Conservation (phyloP, 495 filamentous ascomycete genomes). For the Aspergillus homomorphus region DNA sequence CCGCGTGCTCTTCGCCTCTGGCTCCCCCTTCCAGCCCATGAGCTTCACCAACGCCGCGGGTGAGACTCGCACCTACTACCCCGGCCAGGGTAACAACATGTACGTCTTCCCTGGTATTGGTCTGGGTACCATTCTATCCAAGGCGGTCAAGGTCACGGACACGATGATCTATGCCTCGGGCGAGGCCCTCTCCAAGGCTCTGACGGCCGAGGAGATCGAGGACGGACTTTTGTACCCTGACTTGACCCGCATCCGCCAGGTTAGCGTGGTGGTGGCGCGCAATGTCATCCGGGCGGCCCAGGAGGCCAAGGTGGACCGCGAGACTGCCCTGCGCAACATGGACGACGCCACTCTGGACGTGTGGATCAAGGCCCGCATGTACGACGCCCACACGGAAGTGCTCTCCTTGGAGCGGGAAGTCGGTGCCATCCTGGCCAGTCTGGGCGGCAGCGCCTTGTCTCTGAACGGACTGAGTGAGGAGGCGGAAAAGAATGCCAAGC, state of each 20-base stretch:
- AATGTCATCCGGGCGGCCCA: conserved; percentile 93
- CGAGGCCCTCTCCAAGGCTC: conserved; percentile 70
- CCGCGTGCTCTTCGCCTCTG: conserved; percentile 87
- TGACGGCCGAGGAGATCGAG: conserved; percentile 76
- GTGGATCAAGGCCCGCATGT: conserved; percentile 79
- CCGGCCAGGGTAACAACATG: conserved; percentile 91
- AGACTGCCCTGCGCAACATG: conserved; percentile 65
- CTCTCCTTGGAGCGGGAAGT: conserved; percentile 54
- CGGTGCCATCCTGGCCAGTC: conserved; percentile 43
- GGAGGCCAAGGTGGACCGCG: conserved; percentile 76
- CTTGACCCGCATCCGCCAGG: conserved; percentile 85
- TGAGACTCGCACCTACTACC: conserved; percentile 67
- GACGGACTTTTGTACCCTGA: conserved; percentile 90
- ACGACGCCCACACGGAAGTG: conserved; percentile 69
- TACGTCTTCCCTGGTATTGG: conserved; percentile 98
- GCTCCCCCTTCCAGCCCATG: conserved; percentile 84
- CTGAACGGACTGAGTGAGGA: conserved; percentile 34
- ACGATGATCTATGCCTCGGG: conserved; percentile 93
- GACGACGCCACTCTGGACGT: conserved; percentile 70
- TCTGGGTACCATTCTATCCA: conserved; percentile 88
- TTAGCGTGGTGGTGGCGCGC: conserved; percentile 80
- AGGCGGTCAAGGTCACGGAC: conserved; percentile 84
- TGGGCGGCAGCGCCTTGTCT: conserved; percentile 32
- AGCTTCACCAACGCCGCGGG: conserved; percentile 56
- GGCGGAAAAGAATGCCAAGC: conserved; percentile 37